These are phyloP conservation scores for Candida xiaguanensis DNA, from an alignment of 805 yeast species.

Conservation along the genomic window DNA sequence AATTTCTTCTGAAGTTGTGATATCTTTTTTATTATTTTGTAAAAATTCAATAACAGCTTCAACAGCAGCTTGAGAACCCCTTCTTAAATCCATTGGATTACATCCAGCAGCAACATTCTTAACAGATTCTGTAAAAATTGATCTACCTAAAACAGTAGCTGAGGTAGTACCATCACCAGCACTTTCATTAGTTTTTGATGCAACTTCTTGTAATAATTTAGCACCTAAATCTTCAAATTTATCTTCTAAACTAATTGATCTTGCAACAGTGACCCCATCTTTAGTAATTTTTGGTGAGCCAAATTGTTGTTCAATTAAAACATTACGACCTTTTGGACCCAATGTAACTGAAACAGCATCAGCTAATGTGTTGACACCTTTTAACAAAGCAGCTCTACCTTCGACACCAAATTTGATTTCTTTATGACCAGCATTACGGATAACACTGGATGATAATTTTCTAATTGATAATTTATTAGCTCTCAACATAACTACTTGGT, in stretches of 20 bases:
- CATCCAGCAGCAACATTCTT: constrained; percentile 98
- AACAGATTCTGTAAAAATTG: constrained; percentile 91
- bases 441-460: constrained; percentile 37
- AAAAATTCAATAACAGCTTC: constrained; percentile 85
- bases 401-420: constrained; percentile 96
- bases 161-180: constrained; percentile 99
- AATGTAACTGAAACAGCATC: constrained; percentile 95
- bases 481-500: constrained; percentile 42
- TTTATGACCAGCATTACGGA: constrained; percentile 68
- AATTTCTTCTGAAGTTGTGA: constrained; percentile 90
- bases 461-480: constrained; percentile 35
- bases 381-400: constrained; percentile 90
- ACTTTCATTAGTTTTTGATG: constrained; percentile 92
- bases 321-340: constrained; percentile 98
- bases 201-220: constrained; percentile 91
- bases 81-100: constrained; percentile 97
- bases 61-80: constrained; percentile 96
- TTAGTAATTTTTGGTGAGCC: constrained; percentile 98
- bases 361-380: constrained; percentile 92
- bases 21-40: constrained; percentile 82
- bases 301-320: constrained; percentile 91
- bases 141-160: constrained; percentile 93
- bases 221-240: constrained; percentile 97
- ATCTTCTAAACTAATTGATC: constrained; percentile 75
- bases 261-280: constrained; percentile 98